phyloP scores from a whole-genome alignment of 2,329 filamentous ascomycete genomes.

The Beauveria pseudobassiana region DNA sequence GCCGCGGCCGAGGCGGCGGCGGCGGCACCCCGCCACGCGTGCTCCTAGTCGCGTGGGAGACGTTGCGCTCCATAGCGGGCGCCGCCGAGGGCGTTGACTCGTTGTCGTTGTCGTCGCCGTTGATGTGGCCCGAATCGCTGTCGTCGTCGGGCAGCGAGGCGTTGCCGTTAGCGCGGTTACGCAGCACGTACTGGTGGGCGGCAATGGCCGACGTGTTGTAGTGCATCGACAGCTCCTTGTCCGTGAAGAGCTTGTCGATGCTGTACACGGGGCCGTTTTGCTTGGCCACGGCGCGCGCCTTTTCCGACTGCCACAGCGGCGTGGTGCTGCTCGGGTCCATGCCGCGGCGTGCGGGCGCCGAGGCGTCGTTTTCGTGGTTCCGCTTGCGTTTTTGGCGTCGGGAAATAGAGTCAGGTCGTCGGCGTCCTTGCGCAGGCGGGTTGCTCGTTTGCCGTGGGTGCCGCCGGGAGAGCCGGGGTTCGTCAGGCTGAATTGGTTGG shows the following conservation, averaged over 20 bases:
- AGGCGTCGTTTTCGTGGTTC: constrained; percentile 52
- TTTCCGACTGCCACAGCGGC: constrained; percentile 55
- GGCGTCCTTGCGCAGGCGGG: constrained; percentile 51
- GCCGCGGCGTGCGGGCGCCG: constrained; percentile 47
- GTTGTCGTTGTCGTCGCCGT: constrained; percentile 42
- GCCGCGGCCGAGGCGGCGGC: not conserved
- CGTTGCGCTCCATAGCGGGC: constrained; percentile 54
- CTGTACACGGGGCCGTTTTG: constrained; percentile 55
- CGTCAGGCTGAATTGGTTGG: constrained; percentile 59
- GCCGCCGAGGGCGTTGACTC: constrained; percentile 39
- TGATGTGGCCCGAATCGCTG: constrained; percentile 43
- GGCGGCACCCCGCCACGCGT: constrained; percentile 38
- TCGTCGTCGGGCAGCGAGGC: constrained; percentile 45
- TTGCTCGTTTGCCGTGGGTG: constrained; percentile 55
- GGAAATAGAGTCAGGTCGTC: constrained; percentile 50
- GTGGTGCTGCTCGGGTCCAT: constrained; percentile 52
- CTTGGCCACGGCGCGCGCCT: constrained; percentile 44
- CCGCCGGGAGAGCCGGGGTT: constrained; percentile 59
- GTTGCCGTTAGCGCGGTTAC: constrained; percentile 45
- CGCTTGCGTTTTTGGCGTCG: constrained; percentile 57
- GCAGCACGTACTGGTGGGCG: constrained; percentile 53
- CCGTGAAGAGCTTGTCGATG: constrained; percentile 63
- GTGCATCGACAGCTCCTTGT: constrained; percentile 59
- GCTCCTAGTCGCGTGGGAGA: constrained; percentile 57
- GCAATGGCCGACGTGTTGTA: constrained; percentile 57